These are phyloP conservation scores for Endothia cerciana DNA, from an alignment of 2,329 filamentous ascomycete species.

Conservation along the genomic window DNA sequence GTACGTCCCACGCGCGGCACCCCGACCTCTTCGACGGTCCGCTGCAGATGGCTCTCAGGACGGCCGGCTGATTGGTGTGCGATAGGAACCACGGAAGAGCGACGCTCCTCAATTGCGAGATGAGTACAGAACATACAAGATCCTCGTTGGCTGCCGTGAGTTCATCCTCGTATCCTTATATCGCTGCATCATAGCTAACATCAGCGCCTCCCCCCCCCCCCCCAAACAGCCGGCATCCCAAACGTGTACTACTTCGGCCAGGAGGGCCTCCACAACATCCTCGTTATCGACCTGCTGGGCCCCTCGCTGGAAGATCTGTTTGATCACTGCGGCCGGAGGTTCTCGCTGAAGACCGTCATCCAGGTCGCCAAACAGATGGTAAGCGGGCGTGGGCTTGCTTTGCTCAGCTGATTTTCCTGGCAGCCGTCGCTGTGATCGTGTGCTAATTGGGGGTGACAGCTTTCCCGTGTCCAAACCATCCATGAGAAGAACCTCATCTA, in stretches of 20 bases:
- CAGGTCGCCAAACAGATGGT: constrained; percentile 99
- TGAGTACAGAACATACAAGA: constrained; percentile 99
- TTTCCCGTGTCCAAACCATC: constrained; percentile 89
- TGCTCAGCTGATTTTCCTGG: not conserved
- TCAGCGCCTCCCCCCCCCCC: too few species aligned
- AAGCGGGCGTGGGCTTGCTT: constrained; percentile 35
- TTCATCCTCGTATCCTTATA: constrained; percentile 36
- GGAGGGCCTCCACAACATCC: constrained; percentile 97
- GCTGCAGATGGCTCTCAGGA: not conserved
- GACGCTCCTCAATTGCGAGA: constrained; percentile 97
- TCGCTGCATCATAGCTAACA: not conserved
- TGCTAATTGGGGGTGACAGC: constrained; percentile 50
- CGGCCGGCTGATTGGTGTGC: constrained; percentile 27
- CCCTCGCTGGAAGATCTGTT: constrained; percentile 96
- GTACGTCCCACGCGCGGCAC: constrained; percentile 61
- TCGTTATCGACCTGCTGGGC: constrained; percentile 94
- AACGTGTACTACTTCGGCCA: constrained; percentile 99
- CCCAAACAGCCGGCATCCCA: constrained; percentile 93
- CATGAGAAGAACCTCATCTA: constrained; percentile 99
- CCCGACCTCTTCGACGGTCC: not conserved
- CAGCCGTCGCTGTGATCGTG: constrained; percentile 12
- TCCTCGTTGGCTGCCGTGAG: constrained; percentile 98
- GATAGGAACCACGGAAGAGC: constrained; percentile 96
- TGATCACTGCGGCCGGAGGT: constrained; percentile 93
- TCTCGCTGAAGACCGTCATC: constrained; percentile 95